These are phyloP conservation scores for Plasmodiophora brassicae DNA, from an alignment of 208 protist genomes.

Conservation along the genomic window DNA sequence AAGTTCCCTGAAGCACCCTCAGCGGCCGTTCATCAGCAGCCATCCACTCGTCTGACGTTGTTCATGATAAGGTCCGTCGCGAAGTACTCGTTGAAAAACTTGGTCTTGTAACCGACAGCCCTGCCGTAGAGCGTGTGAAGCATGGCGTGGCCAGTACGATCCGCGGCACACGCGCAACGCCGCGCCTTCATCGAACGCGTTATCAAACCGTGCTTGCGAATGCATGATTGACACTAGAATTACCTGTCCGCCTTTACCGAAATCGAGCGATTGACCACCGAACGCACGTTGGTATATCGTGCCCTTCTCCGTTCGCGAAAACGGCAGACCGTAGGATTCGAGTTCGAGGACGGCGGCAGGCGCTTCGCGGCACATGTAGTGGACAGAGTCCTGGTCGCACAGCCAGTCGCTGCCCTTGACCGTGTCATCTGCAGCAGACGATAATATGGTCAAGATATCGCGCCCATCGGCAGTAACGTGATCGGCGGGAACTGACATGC, in stretches of 20 bases:
- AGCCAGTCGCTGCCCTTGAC: conserved; percentile 98
- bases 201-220: neutral
- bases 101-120: conserved; percentile 40
- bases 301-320: conserved; percentile 93
- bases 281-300: conserved; percentile 99
- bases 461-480: neutral
- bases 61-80: conserved; percentile 97
- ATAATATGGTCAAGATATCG: too few species aligned
- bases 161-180: conserved; percentile 90
- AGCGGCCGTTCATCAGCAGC: neutral
- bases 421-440: conserved; percentile 88
- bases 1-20: conserved; percentile 57
- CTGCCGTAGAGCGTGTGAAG: conserved; percentile 98
- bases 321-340: conserved; percentile 95
- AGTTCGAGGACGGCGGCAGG: conserved; percentile 78
- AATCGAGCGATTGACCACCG: conserved; percentile 82
- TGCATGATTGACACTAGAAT: neutral
- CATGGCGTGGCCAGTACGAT: conserved; percentile 97
- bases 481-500: too few species aligned
- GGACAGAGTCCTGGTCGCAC: conserved; percentile 95
- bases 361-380: conserved; percentile 98
- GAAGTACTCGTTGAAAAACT: conserved; percentile 99
- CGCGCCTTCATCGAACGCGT: conserved; percentile 76
- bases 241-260: neutral
- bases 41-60: conserved; percentile 60